These are phyloP conservation scores for Lunasporangiospora selenospora DNA, from an alignment of 192 early-diverging fungal genomes.

Conservation along the genomic window DNA sequence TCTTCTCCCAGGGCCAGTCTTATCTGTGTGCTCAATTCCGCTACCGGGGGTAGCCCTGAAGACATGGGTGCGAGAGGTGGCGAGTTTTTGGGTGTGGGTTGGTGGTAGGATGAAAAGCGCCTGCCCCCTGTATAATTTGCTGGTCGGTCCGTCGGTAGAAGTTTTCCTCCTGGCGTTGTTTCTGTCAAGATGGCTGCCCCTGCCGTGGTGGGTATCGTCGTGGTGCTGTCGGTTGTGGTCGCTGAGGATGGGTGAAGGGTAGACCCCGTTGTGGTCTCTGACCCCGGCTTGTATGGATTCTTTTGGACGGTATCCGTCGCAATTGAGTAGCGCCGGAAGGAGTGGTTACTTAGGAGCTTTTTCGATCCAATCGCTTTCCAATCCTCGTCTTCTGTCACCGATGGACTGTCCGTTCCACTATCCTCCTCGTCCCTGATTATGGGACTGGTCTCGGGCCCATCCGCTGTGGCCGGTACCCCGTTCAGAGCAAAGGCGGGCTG, in stretches of 20 bases:
- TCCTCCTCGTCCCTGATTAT: constrained; percentile 24
- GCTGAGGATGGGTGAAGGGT: not conserved
- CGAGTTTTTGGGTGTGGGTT: constrained; percentile 48
- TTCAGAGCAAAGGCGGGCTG: constrained; percentile 30
- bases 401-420: constrained; percentile 36
- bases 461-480: constrained; percentile 9
- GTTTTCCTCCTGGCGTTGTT: constrained; percentile 12
- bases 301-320: constrained; percentile 46
- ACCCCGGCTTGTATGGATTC: constrained; percentile 35
- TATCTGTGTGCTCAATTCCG: constrained; percentile 21
- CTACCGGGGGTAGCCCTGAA: constrained; percentile 11
- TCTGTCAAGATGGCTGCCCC: constrained; percentile 2
- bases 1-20: constrained; percentile 27
- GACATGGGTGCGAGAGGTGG: constrained; percentile 39
- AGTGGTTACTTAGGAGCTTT: constrained; percentile 32
- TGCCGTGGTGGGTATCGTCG: constrained; percentile 11
- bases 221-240: not conserved
- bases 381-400: constrained; percentile 50
- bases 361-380: constrained; percentile 50
- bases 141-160: constrained; percentile 26
- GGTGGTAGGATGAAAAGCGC: constrained; percentile 44
- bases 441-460: constrained; percentile 4
- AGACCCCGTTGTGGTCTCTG: constrained; percentile 22
- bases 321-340: constrained; percentile 46
- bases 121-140: constrained; percentile 20